Conservation (phyloP, 805 yeast genomes). For the Pichia eremophila region DNA sequence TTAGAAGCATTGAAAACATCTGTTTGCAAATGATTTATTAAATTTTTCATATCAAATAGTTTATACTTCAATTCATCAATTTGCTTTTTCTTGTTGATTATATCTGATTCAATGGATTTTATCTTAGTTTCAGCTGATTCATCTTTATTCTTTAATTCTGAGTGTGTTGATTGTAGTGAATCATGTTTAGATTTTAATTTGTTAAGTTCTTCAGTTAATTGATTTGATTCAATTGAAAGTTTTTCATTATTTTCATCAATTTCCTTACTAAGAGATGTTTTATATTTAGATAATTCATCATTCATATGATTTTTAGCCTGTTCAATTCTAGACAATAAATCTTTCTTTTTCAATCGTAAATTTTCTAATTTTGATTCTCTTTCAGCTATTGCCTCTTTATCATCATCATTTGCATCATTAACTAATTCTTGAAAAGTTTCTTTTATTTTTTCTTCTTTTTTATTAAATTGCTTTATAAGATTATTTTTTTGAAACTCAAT, state of each 20-base stretch:
- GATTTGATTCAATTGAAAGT: neutral
- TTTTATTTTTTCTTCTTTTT: conserved; percentile 15
- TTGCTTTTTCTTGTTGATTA: conserved; percentile 1
- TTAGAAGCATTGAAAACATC: neutral
- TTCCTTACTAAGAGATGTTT: conserved; percentile 1
- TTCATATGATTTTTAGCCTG: conserved; percentile 5
- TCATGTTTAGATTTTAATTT: too few species aligned
- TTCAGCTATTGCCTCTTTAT: conserved; percentile 19
- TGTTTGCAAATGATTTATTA: neutral
- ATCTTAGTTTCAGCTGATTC: neutral
- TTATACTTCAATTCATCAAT: conserved; percentile 4
- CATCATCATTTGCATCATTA: conserved; percentile 25
- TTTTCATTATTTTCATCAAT: neutral
- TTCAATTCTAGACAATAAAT: conserved; percentile 18
- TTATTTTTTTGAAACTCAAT: conserved; percentile 27
- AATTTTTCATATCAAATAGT: conserved; percentile 2
- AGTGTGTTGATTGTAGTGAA: too few species aligned
- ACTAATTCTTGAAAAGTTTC: conserved; percentile 14
- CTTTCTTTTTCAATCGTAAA: conserved; percentile 14
- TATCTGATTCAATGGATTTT: neutral
- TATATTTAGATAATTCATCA: conserved; percentile 4
- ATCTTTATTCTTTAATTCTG: neutral
- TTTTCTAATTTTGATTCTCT: conserved; percentile 14
- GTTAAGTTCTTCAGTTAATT: neutral
- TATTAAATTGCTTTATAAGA: conserved; percentile 11